A percentile compares a stretch with the other conserved stretches of the same genome.
These are phyloP conservation scores for Scheffersomyces cryptocercus DNA, from an alignment of 1,139 yeast species.

Conservation along the genomic window DNA sequence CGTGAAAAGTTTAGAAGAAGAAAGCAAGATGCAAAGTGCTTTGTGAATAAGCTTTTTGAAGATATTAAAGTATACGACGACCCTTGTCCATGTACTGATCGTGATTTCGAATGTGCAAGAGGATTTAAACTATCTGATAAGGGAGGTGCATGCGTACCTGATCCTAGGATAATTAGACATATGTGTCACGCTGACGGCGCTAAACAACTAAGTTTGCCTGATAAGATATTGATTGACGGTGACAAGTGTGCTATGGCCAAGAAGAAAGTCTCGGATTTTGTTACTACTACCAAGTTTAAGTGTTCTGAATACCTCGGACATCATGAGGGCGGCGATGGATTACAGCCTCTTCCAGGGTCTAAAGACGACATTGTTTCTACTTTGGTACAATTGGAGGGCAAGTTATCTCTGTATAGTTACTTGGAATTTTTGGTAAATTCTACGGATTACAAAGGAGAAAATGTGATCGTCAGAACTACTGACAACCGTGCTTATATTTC, in stretches of 20 bases:
- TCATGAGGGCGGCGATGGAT: constrained; percentile 26
- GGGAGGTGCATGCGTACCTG: constrained; percentile 56
- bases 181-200: constrained; percentile 25
- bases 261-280: constrained; percentile 26
- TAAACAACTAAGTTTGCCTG: constrained; percentile 28
- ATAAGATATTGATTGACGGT: constrained; percentile 45
- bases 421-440: constrained; percentile 38
- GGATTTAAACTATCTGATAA: constrained; percentile 51
- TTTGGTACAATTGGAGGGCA: constrained; percentile 40
- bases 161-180: constrained; percentile 28
- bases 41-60: constrained; percentile 58
- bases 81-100: constrained; percentile 63
- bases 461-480: constrained; percentile 64
- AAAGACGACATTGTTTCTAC: constrained; percentile 20
- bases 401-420: constrained; percentile 57
- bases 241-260: constrained; percentile 45
- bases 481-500: constrained; percentile 60
- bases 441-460: constrained; percentile 55
- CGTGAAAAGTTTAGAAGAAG: constrained; percentile 67
- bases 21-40: constrained; percentile 68
- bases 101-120: constrained; percentile 73
- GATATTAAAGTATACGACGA: constrained; percentile 59
- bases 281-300: constrained; percentile 22
- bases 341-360: constrained; percentile 26
- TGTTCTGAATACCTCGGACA: constrained; percentile 28